A percentile compares a stretch with the other conserved stretches of the same genome.
phyloP scores from a whole-genome alignment of 345 rosid species.

The Noccaea caerulescens region DNA sequence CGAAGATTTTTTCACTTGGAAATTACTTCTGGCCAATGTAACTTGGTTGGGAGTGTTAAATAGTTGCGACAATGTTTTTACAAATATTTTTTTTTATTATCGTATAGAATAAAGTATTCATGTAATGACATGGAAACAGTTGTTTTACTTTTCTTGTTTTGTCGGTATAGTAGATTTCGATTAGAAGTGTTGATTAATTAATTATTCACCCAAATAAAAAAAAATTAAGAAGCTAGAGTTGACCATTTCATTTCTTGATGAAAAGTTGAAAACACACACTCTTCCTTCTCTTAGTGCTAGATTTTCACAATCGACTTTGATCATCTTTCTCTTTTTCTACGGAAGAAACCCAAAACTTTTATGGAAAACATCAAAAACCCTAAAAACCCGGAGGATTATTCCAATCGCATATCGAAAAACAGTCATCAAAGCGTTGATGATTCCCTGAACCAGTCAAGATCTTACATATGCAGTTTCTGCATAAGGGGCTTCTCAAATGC shows the following conservation, averaged over 20 bases:
- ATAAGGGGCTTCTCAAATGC: constrained; percentile 91
- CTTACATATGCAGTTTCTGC: constrained; percentile 80
- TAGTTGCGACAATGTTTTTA: constrained; percentile 22
- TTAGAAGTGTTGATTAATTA: constrained; percentile 16
- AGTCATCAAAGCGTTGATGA: constrained; percentile 20
- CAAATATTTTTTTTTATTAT: not conserved
- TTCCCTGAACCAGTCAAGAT: constrained; percentile 47
- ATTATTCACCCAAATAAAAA: not conserved
- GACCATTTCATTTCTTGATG: constrained; percentile 29
- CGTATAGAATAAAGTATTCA: constrained; percentile 28
- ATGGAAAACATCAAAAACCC: constrained; percentile 39
- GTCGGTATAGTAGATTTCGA: constrained; percentile 35
- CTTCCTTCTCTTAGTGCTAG: constrained; percentile 14
- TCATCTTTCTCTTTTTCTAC: constrained; percentile 18
- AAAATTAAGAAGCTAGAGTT: constrained; percentile 20
- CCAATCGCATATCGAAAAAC: constrained; percentile 21
- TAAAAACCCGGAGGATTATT: constrained; percentile 25
- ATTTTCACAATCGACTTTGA: constrained; percentile 19
- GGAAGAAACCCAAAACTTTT: not conserved
- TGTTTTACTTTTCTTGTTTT: constrained; percentile 33
- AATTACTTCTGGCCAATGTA: no score
- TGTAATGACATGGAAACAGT: constrained; percentile 16
- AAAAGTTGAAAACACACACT: not conserved
- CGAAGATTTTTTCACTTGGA: no score
- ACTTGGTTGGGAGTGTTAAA: not conserved